Evolutionary conservation across 108 stramenopile genomes (phyloP).

Genomic region (Skeletonema marinoi): DNA sequence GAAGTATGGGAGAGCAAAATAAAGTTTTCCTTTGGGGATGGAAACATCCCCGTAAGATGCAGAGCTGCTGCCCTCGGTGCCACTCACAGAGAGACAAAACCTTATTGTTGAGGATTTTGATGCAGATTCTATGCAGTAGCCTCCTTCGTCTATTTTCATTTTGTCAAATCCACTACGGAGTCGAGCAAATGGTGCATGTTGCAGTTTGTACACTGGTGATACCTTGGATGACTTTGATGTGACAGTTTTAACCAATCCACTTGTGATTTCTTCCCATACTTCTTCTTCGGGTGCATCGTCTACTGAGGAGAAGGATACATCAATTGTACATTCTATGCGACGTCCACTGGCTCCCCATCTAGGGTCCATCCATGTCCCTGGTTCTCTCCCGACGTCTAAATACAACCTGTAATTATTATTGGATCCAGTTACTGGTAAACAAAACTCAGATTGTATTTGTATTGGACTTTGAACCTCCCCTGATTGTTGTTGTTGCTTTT

Average conservation of each 20-base stretch:
- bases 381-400: constrained; percentile 73
- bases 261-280: constrained; percentile 17
- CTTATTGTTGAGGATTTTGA: constrained; percentile 50
- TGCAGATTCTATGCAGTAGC: constrained; percentile 61
- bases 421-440: background rate
- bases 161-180: constrained; percentile 67
- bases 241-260: constrained; percentile 62
- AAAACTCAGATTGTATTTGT: constrained; percentile 16
- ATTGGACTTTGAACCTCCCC: background rate
- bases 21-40: constrained; percentile 64
- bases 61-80: constrained; percentile 28
- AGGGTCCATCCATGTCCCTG: constrained; percentile 85
- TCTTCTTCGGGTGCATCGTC: background rate
- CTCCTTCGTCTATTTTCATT: constrained; percentile 59
- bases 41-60: constrained; percentile 58
- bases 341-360: constrained; percentile 78
- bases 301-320: constrained; percentile 50
- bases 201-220: constrained; percentile 37
- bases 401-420: constrained; percentile 58
- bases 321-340: constrained; percentile 66
- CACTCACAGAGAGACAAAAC: constrained; percentile 62
- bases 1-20: constrained; percentile 80
- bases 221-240: constrained; percentile 30
- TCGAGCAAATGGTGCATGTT: constrained; percentile 51
- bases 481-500: background rate